Evolutionary conservation across 23 red algal genomes (phyloP), one percentile per base, ranked within the genome.

Genomic region (Chondrus crispus): DNA sequence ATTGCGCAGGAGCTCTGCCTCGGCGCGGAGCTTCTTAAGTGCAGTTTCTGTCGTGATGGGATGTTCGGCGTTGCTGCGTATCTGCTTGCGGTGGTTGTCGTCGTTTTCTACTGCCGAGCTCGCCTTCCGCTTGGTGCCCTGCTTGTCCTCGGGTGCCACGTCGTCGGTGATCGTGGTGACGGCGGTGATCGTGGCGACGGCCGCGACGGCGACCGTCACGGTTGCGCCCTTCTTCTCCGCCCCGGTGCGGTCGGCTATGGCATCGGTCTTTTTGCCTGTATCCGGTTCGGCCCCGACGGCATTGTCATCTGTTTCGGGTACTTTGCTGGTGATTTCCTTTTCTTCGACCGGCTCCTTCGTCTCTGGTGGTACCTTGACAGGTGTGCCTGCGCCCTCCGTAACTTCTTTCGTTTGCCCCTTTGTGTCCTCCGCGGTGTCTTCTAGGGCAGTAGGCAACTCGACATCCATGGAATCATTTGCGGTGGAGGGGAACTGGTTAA

Each of bases 111-210:
- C n/a, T 20, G 51, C 41, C 5, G 8, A 20, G 8, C 19, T 40
- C 60, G 10, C 70, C 70, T 76, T 76, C 8, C 70, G 70, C 29
- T 76, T 76, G 22, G 70, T 76, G 26, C 70, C 70, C 30, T 38
- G 35, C 70, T 76, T 76, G 9, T 24, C 19, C 18, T 32, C 35
- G 60, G 60, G 60, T n/a, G 26, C 8, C 60, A 66, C 60, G 26
- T 66, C 60, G 60, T 66, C 60, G 26, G 35, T 32, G 18, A 66
- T 19, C 26, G 60, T 32, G 26, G 35, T 22, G 18, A 32, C 60
- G 9, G 26, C 60, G 26, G 35, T 32, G 60, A 66, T 32, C 9
- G 9, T 8, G 8, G 35, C 7, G 35, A 32, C 60, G 9, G 26
- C 35, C 60, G 60, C 60, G 9, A 32, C 60, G 7, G 60, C 60